Base-by-base conservation (phyloP, 2,329 filamentous ascomycete genomes). In the Clarireedia sp. region DNA sequence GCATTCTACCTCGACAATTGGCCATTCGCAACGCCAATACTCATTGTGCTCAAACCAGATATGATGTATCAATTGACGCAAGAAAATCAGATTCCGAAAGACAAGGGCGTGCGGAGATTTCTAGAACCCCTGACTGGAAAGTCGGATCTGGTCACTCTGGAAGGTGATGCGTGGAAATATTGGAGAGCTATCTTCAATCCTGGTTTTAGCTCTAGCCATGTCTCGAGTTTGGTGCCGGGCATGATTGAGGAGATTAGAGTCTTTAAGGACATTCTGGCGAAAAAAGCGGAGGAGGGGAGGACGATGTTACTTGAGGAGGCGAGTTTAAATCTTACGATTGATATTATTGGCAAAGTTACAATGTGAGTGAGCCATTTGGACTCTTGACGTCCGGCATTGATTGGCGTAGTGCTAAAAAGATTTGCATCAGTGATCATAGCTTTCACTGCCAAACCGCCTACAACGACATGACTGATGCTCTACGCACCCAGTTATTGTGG, bases 171-270 rank as follows among this genome's bases (percentile, higher is more conserved):
- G n/a, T 60, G 57, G 57, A 59, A 57, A 41, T 37, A 49, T 14
- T 43, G 54, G 26, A 37, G 58, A 24, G 51, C 24, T 0, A 60
- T 60, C 16, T 60, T 59, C 4, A 60, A 59, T 47, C 58, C 56
- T 7, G 57, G 58, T 7, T 60, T 60, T 21, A 54, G 57, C 17
- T 38, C 53, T n/a, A 24, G 43, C 9, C 56, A 59, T 51, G 38
- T 59, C 7, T 29, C 52, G 2, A 47, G 19, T 5, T 23, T 60
- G 23, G 54, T 59, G n/a, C 56, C 56, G 5, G 45, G n/a, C 19
- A 57, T 60, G 17, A 21, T 59, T 8, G 49, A 59, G 26, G 57
- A 59, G 29, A 52, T 54, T 6, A 19, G 40, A 12, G 44, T 60
- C 7, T 60, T 60, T 5, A 37, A 43, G 7, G 16, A 21, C 1